Conservation (phyloP, 140 eudicot genomes). For the Bidens hawaiensis region DNA sequence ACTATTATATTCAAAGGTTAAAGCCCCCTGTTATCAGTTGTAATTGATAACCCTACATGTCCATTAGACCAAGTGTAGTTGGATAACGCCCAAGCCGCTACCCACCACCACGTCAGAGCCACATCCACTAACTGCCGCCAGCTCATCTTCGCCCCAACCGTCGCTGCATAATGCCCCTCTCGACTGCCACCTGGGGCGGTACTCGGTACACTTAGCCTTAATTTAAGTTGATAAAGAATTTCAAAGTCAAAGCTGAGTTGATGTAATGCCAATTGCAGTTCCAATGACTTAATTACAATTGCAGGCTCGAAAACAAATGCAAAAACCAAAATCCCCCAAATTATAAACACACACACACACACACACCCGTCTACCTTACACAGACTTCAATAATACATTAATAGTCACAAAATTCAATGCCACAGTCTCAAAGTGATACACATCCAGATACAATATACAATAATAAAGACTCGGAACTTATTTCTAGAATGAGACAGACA, state of each 20-base stretch:
- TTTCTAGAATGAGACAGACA: not conserved
- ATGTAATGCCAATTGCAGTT: conserved; percentile 3
- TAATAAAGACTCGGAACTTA: not conserved
- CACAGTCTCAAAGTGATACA: no score
- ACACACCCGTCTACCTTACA: conserved; percentile 13
- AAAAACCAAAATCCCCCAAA: conserved; percentile 8
- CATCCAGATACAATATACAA: conserved; percentile 6
- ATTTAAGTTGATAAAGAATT: no score
- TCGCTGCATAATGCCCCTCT: no score
- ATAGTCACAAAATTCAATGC: conserved; percentile 29
- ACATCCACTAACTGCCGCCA: no score
- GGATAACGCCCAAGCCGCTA: no score
- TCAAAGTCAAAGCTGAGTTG: no score
- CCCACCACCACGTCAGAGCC: no score
- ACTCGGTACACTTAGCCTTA: no score
- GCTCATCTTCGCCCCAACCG: no score
- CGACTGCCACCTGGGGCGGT: no score
- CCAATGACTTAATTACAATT: conserved; percentile 11
- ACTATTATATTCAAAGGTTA: no score
- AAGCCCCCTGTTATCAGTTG: conserved; percentile 5
- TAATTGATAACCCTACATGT: conserved; percentile 4
- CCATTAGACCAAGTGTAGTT: not conserved
- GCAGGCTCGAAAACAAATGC: conserved; percentile 34
- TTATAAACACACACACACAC: conserved; percentile 1
- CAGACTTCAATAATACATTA: no score